phyloP scores from a whole-genome alignment of 345 rosid species.

The Turritis glabra region DNA sequence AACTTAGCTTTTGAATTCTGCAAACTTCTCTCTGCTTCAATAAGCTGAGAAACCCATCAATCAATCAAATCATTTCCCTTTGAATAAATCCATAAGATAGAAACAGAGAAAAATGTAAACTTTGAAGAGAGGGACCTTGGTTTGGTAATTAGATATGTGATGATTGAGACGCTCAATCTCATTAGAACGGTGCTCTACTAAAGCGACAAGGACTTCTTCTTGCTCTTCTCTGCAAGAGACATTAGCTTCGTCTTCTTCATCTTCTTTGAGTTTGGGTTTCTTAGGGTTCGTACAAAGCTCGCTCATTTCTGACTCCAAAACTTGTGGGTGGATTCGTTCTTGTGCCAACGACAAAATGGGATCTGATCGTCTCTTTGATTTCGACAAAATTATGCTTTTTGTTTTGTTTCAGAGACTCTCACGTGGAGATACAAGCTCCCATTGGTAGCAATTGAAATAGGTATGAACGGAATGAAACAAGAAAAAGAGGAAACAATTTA shows the following conservation, averaged over 20 bases:
- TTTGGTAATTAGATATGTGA: constrained; percentile 68
- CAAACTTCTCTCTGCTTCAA: constrained; percentile 61
- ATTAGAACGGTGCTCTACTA: constrained; percentile 68
- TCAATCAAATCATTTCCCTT: not conserved
- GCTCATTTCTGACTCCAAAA: constrained; percentile 17
- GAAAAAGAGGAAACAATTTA: too few relatives aligned
- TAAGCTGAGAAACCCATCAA: constrained; percentile 49
- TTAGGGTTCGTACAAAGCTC: constrained; percentile 16
- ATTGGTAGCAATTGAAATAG: not conserved
- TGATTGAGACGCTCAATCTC: constrained; percentile 62
- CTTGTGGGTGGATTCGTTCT: constrained; percentile 12
- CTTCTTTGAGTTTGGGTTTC: constrained; percentile 22
- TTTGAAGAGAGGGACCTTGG: constrained; percentile 55
- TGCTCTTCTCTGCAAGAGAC: constrained; percentile 52
- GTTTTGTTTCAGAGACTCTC: not conserved
- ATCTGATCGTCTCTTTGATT: constrained; percentile 19
- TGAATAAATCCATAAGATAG: not conserved
- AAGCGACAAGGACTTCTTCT: constrained; percentile 68
- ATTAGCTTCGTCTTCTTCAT: constrained; percentile 28
- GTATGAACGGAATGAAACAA: not conserved
- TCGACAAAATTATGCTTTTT: not conserved
- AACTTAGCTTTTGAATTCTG: constrained; percentile 56
- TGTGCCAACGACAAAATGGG: constrained; percentile 19
- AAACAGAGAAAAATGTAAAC: not conserved
- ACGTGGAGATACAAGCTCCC: not conserved